These are phyloP conservation scores for Rhododendron williamsianum DNA, from an alignment of 148 eudicot genomes.

Conservation along the genomic window DNA sequence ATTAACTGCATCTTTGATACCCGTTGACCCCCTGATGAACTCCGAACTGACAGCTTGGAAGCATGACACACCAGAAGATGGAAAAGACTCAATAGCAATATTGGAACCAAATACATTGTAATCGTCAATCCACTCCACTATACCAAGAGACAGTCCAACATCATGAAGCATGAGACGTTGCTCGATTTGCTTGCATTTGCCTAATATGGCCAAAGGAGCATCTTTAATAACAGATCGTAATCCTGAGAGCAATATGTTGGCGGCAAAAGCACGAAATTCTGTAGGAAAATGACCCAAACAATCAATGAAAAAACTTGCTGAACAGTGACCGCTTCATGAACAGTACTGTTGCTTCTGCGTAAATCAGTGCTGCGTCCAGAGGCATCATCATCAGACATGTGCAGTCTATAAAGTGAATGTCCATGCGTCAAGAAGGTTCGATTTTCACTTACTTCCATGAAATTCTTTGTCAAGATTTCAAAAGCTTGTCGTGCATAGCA, in stretches of 20 bases:
- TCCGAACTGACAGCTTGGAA: conserved; percentile 22
- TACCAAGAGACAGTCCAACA: conserved; percentile 74
- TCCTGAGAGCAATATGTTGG: conserved; percentile 72
- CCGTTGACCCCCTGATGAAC: conserved; percentile 7
- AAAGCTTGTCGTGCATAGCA: conserved; percentile 71
- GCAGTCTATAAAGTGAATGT: conserved; percentile 15
- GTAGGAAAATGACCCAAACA: conserved; percentile 68
- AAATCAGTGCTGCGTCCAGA: conserved; percentile 12
- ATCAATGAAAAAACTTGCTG: conserved; percentile 60
- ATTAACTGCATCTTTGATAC: conserved; percentile 14
- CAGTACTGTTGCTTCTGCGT: conserved; percentile 16
- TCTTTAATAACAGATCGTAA: conserved; percentile 57
- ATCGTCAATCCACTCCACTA: conserved; percentile 82
- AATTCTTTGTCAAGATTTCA: conserved; percentile 48
- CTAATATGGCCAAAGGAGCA: conserved; percentile 53
- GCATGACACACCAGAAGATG: conserved; percentile 27
- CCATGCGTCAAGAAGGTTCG: neutral
- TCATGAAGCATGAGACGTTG: conserved; percentile 85
- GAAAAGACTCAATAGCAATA: conserved; percentile 12
- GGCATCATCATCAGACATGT: conserved; percentile 9
- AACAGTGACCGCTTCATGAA: conserved; percentile 22
- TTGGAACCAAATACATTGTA: conserved; percentile 45
- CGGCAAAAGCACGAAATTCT: conserved; percentile 68
- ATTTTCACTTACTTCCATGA: conserved; percentile 15
- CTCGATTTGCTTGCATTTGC: conserved; percentile 47